Evolutionary conservation across 2,329 filamentous ascomycete species (phyloP).

Genomic region (Cladobotryum mycophilum): DNA sequence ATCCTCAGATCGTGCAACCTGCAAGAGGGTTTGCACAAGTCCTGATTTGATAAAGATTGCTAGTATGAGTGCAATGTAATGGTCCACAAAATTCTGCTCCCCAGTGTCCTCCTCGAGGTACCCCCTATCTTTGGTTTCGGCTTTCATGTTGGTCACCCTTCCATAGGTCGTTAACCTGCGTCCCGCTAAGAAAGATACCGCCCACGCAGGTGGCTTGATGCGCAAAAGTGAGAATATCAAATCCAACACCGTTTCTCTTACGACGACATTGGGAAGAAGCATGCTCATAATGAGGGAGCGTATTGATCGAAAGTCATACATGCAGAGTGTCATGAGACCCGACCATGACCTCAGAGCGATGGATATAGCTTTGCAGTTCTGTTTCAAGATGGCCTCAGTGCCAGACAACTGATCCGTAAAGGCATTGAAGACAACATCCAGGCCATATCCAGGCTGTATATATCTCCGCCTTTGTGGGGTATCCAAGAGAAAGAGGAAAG

Average conservation of each 20-base stretch:
- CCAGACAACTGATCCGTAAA: conserved; percentile 76
- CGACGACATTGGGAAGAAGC: conserved; percentile 47
- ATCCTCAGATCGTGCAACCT: conserved; percentile 61
- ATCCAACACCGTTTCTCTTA: conserved; percentile 77
- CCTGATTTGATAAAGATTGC: conserved; percentile 80
- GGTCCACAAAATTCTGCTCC: conserved; percentile 81
- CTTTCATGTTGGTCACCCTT: conserved; percentile 79
- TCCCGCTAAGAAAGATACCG: conserved; percentile 88
- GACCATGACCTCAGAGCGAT: conserved; percentile 89
- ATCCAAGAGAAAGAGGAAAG: conserved; percentile 87
- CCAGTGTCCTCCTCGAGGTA: conserved; percentile 60
- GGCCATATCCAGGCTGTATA: conserved; percentile 79
- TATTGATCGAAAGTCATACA: conserved; percentile 81
- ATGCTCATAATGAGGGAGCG: conserved; percentile 67
- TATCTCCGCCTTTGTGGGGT: conserved; percentile 73
- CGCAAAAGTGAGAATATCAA: conserved; percentile 72
- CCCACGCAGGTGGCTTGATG: conserved; percentile 90
- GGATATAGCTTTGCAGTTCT: conserved; percentile 89
- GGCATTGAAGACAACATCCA: conserved; percentile 82
- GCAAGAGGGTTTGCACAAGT: conserved; percentile 55
- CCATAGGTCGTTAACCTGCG: conserved; percentile 91
- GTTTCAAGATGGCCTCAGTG: conserved; percentile 62
- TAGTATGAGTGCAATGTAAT: conserved; percentile 85
- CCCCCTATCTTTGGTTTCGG: conserved; percentile 43
- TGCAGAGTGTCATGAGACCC: conserved; percentile 78